phyloP scores from a whole-genome alignment of 140 eudicot genomes.

The Oenanthe javanica region DNA sequence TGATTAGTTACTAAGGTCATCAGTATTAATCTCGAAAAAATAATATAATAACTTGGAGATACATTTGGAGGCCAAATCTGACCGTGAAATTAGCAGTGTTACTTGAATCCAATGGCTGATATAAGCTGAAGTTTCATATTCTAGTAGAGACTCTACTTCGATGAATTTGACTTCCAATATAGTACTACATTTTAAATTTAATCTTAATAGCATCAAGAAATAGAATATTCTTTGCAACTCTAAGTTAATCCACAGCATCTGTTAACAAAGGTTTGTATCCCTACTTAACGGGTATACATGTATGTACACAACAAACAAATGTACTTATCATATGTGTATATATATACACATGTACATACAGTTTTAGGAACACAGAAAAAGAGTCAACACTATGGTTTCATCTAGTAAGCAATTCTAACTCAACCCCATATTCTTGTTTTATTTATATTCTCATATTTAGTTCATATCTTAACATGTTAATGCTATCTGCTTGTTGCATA shows the following conservation, averaged over 20 bases:
- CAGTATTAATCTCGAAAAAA: too few relatives aligned
- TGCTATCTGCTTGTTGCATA: not conserved
- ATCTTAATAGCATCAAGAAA: conserved; percentile 1
- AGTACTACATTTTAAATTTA: not conserved
- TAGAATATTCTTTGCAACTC: not conserved
- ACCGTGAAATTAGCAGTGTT: not conserved
- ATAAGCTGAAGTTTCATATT: not conserved
- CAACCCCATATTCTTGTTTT: not conserved
- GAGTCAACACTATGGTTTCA: conserved; percentile 20
- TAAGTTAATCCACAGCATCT: not conserved
- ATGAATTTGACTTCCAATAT: not conserved
- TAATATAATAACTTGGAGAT: too few relatives aligned
- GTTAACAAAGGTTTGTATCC: not conserved
- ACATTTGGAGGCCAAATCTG: not conserved
- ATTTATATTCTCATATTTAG: not conserved
- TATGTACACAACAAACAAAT: not conserved
- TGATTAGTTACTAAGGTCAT: too few relatives aligned
- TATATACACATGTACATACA: not conserved
- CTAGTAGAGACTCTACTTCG: not conserved
- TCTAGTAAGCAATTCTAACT: conserved; percentile 8
- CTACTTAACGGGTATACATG: not conserved
- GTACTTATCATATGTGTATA: not conserved
- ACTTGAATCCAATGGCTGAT: not conserved
- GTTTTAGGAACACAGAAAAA: not conserved
- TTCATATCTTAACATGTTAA: not conserved